These are phyloP conservation scores for Botryotinia narcissicola DNA, from an alignment of 2,329 filamentous ascomycete species.

Conservation along the genomic window DNA sequence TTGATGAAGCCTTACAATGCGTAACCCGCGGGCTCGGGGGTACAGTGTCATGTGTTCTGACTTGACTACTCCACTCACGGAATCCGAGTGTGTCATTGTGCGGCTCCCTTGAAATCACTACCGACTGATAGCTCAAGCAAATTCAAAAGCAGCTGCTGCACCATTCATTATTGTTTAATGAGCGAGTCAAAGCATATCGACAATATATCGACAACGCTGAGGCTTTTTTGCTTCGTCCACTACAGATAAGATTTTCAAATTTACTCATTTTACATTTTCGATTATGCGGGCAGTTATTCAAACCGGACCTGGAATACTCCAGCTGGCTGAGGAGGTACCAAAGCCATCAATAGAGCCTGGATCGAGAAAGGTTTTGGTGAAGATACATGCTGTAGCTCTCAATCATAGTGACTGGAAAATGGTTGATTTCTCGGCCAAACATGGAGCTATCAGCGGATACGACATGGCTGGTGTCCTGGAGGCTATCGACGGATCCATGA, in stretches of 20 bases:
- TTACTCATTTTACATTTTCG: background rate
- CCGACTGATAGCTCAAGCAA: background rate
- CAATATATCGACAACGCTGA: background rate
- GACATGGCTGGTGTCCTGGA: constrained; percentile 19
- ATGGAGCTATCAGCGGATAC: constrained; percentile 17
- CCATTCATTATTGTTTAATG: background rate
- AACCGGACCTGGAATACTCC: constrained; percentile 2
- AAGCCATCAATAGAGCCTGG: constrained; percentile 7
- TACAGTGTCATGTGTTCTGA: background rate
- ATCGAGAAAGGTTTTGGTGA: constrained; percentile 7
- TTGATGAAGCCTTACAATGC: background rate
- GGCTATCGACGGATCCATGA: background rate
- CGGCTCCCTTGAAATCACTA: background rate
- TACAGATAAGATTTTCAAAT: background rate
- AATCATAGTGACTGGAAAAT: constrained; percentile 22
- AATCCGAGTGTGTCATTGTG: background rate
- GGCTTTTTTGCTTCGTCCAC: background rate
- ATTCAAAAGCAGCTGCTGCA: background rate
- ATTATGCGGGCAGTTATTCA: constrained; percentile 9
- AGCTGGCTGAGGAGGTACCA: background rate
- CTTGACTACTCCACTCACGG: background rate
- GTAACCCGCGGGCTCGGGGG: background rate
- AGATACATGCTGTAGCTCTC: constrained; percentile 6
- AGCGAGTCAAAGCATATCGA: background rate
- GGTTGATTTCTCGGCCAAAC: constrained; percentile 12